These are phyloP conservation scores for Paramecium bursaria DNA, from an alignment of 73 alveolate genomes.

Conservation along the genomic window DNA sequence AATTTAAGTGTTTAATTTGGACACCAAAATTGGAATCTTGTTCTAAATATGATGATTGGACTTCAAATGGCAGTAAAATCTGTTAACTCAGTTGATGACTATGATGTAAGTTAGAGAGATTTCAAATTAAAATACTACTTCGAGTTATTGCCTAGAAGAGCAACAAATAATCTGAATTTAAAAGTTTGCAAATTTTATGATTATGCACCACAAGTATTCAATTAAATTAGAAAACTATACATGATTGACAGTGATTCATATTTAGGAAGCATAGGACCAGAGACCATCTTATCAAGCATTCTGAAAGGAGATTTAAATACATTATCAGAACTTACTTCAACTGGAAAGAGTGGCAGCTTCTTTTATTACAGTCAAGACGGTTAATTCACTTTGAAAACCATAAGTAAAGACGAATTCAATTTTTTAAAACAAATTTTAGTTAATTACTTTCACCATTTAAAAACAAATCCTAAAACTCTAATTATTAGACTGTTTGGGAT, in stretches of 20 bases:
- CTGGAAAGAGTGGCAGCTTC: constrained; percentile 97
- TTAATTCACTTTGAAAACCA: constrained; percentile 90
- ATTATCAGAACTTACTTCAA: constrained; percentile 65
- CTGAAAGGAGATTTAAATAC: constrained; percentile 60
- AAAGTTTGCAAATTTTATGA: constrained; percentile 83
- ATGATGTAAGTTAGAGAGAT: constrained; percentile 74
- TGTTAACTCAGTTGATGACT: constrained; percentile 59
- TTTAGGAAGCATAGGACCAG: constrained; percentile 79
- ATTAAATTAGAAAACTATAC: constrained; percentile 75
- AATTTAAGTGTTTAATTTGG: constrained; percentile 33
- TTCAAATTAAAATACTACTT: constrained; percentile 77
- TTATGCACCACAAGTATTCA: constrained; percentile 85
- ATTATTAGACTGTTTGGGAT: constrained; percentile 80
- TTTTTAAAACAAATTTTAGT: constrained; percentile 85
- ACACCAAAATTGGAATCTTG: constrained; percentile 53
- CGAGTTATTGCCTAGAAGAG: constrained; percentile 83
- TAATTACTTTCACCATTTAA: constrained; percentile 80
- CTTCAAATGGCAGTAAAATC: constrained; percentile 88
- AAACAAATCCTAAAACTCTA: constrained; percentile 82
- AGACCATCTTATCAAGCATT: constrained; percentile 62
- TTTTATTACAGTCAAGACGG: constrained; percentile 97
- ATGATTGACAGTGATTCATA: constrained; percentile 72
- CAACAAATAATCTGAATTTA: constrained; percentile 63
- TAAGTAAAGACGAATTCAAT: constrained; percentile 83
- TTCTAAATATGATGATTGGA: constrained; percentile 74